Evolutionary conservation across 192 early-diverging fungal species (phyloP), one percentile per base, ranked within the genome.

Genomic region (Coemansia sp.): DNA sequence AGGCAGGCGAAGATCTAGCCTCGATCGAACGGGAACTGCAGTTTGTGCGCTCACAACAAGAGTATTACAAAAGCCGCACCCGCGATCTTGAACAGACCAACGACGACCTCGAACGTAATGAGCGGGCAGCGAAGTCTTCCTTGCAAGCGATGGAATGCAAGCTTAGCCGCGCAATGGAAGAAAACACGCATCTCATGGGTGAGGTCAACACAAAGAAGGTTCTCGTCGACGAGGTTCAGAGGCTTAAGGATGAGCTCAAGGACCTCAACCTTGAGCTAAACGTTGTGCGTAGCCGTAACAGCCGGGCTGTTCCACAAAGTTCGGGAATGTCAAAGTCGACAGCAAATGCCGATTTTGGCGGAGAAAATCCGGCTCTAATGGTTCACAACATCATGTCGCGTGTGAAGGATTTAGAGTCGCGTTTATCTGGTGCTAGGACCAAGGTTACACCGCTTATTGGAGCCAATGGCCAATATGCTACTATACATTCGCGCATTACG

Each of bases 1-100:
- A 91, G 60, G 81, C 83, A 15, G 89, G 85, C 50, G 65, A 81
- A 25, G 80, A 78, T 15, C 74, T 87, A 59, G 79, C 73, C 30
- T 86, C 87, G 60, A 85, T 91, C 64, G 84, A 88, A 66, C 75
- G 88, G 44, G 88, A 91, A 61, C 75, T 91, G 33, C 88, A 91
- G 49, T 78, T 82, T 63, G 67, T 91, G 38, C 81, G 84, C 67
- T 81, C 81, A 38, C 83, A 87, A 53, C 82, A 85, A 22, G 86
- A 88, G 51, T 82, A 71, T 55, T 91, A 86, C 65, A 80, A 82
- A 62, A 85, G 87, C 62, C 83, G 86, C 45, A 86, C 84, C 19
- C 80, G 86, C 14, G 88, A 89, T 55, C 59, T 91, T 14, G 89
- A 91, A 67, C 82, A 89, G 65, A 82, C 89, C 38, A 89, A 87